Evolutionary conservation across 352 stramenopile species (phyloP).

Genomic region (Elongisporangium undulatum): DNA sequence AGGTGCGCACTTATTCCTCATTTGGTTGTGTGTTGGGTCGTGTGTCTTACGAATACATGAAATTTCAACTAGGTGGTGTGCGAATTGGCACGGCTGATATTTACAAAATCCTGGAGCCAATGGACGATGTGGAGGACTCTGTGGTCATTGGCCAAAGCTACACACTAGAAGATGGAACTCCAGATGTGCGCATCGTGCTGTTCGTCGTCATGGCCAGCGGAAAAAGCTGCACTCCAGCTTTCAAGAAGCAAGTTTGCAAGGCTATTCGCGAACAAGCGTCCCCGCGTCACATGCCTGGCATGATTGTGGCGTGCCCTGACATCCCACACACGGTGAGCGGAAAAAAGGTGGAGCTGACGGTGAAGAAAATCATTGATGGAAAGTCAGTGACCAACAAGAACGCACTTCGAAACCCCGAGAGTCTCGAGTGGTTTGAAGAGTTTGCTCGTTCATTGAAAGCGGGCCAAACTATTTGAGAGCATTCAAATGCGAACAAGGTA

Average conservation of each 20-base stretch:
- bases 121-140: constrained; percentile 55
- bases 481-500: background rate
- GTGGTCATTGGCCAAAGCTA: constrained; percentile 71
- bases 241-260: constrained; percentile 51
- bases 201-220: constrained; percentile 59
- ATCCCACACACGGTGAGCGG: constrained; percentile 78
- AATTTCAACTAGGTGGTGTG: constrained; percentile 29
- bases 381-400: constrained; percentile 53
- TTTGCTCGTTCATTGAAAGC: constrained; percentile 30
- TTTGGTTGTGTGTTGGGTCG: background rate
- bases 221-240: constrained; percentile 27
- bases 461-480: background rate
- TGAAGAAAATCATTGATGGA: constrained; percentile 76
- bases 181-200: constrained; percentile 69
- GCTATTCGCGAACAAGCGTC: constrained; percentile 58
- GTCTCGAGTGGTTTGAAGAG: constrained; percentile 47
- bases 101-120: constrained; percentile 74
- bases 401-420: constrained; percentile 64
- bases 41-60: background rate
- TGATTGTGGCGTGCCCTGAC: constrained; percentile 57
- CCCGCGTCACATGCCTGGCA: constrained; percentile 57
- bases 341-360: constrained; percentile 79
- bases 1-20: constrained; percentile 11
- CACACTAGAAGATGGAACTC: constrained; percentile 52
- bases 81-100: constrained; percentile 78